phyloP scores from a whole-genome alignment of 2,329 filamentous ascomycete species.

The Ascochyta rabiei region DNA sequence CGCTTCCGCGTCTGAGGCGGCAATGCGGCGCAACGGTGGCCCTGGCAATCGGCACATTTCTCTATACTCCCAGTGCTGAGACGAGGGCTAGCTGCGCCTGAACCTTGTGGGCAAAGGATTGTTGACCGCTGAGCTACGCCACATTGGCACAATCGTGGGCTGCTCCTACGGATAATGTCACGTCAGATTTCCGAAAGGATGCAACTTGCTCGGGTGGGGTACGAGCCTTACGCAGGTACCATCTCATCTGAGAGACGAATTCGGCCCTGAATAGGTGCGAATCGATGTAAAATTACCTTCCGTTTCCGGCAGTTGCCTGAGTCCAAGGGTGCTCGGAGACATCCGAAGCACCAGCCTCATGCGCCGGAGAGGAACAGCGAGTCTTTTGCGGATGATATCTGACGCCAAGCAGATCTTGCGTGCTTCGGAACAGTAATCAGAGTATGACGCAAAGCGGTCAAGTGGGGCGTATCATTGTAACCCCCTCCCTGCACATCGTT shows the following conservation, averaged over 20 bases:
- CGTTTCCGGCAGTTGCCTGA: not conserved
- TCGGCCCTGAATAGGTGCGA: not conserved
- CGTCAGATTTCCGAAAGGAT: not conserved
- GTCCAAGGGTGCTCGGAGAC: not conserved
- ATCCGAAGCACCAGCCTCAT: not conserved
- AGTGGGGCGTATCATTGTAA: not conserved
- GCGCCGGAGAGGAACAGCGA: not conserved
- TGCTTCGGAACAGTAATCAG: not conserved
- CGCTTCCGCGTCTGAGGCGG: not conserved
- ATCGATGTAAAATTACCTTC: not conserved
- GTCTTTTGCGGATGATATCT: not conserved
- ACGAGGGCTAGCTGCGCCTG: not conserved
- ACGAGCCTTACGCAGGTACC: conserved; percentile 1
- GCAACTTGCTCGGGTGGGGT: not conserved
- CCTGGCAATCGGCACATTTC: not conserved
- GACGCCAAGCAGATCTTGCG: conserved; percentile 6
- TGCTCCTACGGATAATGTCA: not conserved
- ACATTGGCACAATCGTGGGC: not conserved
- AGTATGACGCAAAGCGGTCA: not conserved
- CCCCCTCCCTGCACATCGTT: not conserved
- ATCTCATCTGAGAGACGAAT: not conserved
- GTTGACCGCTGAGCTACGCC: conserved; percentile 6
- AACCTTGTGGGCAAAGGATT: not conserved
- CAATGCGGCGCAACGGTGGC: conserved; percentile 6
- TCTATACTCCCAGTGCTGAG: not conserved